Base-by-base conservation (phyloP, 768 basidiomycete species). In the Mrakia hoshinonis region DNA sequence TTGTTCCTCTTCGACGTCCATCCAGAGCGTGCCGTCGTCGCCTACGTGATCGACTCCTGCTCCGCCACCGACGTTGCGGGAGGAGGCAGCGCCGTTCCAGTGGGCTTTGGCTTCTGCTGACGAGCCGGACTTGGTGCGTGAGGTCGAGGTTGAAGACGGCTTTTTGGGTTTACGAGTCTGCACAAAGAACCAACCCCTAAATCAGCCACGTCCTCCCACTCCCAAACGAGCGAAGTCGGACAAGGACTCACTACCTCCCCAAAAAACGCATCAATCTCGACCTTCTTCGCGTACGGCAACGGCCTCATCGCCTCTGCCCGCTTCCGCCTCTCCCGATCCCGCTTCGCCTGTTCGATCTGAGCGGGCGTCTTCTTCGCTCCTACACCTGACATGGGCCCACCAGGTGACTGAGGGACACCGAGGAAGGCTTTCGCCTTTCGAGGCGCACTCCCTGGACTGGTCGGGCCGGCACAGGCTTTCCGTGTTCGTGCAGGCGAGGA, bases 181-280 rank as follows among this genome's bases (percentile, higher is more conserved):
- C 39, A 6, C 1, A 29, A 13, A 29, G 31, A 26, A 20, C 22
- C 24, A 43, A 34, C n/a, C 24, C 31, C 11, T 13, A 10, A 18
- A 24, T 46, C 29, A 58, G 29, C 18, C 5, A 38, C 10, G 13
- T 13, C 38, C 13, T 22, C 4, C 24, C 10, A 12, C 24, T 18
- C 46, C 4, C 13, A 43, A 49, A n/a, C n/a, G n/a, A n/a, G n/a
- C n/a, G n/a, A n/a, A n/a, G n/a, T n/a, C n/a, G n/a, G n/a, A n/a
- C n/a, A n/a, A 39, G 36, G 18, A 65, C 69, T 51, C 51, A 70
- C 69, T 18, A 58, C 55, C 22, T 55, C 38, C 4, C 70, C 70
- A 62, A 71, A 66, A 54, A 71, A 71, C 54, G 63, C 70, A 39
- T 71, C 70, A n/a, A 71, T 71, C 70, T 71, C 70, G 15, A 71